Percentiles rank a stretch among this genome's conserved stretches.
phyloP scores from a whole-genome alignment of 352 stramenopile species.

The Phytophthora cactorum region DNA sequence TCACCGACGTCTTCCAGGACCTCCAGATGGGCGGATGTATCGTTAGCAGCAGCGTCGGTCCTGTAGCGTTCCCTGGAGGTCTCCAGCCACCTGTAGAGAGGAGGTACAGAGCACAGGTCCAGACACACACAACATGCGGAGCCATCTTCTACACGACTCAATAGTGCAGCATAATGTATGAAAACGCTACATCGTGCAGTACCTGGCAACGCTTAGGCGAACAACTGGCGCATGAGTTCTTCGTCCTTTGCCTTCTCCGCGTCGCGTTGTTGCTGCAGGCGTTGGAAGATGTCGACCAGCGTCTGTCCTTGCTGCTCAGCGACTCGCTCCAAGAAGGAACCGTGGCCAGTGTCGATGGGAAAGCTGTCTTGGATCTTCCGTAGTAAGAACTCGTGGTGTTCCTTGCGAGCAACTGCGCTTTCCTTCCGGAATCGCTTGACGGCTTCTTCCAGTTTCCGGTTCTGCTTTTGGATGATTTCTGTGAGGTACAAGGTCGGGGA shows the following conservation, averaged over 20 bases:
- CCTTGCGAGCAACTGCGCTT: slow-evolving; percentile 35
- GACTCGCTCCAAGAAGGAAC: slow-evolving; percentile 46
- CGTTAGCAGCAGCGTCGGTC: slow-evolving; percentile 43
- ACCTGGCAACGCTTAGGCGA: slow-evolving; percentile 2
- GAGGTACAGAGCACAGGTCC: slow-evolving; percentile 23
- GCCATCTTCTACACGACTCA: slow-evolving; percentile 48
- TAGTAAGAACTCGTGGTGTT: slow-evolving; percentile 45
- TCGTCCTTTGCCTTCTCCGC: slow-evolving; percentile 38
- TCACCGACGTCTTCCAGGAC: slow-evolving; percentile 29
- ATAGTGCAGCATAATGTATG: slow-evolving; percentile 17
- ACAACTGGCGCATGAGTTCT: slow-evolving; percentile 37
- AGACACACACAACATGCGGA: slow-evolving; percentile 56
- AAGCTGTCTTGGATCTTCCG: slow-evolving; percentile 46
- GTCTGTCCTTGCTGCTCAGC: slow-evolving; percentile 42
- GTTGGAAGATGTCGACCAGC: slow-evolving; percentile 45
- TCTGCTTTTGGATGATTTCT: slow-evolving; percentile 50
- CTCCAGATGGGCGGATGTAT: slow-evolving; percentile 43
- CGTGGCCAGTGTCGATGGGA: slow-evolving; percentile 34
- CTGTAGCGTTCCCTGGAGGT: slow-evolving; percentile 37
- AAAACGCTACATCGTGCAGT: neutral
- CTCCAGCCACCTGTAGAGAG: slow-evolving; percentile 9
- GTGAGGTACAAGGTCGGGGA: slow-evolving; percentile 40
- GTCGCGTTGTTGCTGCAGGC: slow-evolving; percentile 37
- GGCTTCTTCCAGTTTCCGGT: slow-evolving; percentile 35
- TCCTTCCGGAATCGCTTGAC: slow-evolving; percentile 54